Evolutionary conservation across 805 yeast species (phyloP), one percentile per base, ranked within the genome.

Genomic region (Sugiyamaella floridensis): DNA sequence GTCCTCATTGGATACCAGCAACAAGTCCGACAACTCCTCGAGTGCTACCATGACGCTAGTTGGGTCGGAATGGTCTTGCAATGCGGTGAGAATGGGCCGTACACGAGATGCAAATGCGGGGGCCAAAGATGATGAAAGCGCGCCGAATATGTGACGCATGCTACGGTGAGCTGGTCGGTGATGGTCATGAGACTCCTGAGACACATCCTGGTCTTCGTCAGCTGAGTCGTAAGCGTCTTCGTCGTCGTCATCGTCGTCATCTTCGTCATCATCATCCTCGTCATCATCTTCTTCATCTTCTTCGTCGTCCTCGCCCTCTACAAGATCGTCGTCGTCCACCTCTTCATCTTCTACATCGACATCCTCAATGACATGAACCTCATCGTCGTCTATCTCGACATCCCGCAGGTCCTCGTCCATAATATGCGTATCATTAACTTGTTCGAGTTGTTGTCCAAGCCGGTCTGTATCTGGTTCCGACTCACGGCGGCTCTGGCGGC

Each of bases 1-100:
- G 20, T 68, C 66, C 29, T 66, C 72, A 11, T 61, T 57, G n/a
- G 66, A 60, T 48, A 69, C 59, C 7, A 70, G 61, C 41, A 71
- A 54, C 28, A 65, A 47, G 20, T 63, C 65, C 10, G 71, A 61
- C 9, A 71, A 61, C 43, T 68, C 70, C 47, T 64, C 66, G 22
- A 71, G 57, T 3, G 66, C 67, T 10, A 54, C 53, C 58, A 67
- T 59, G 22, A 69, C 60, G 16, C 53, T 55, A 19, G 62, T 61
- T n/a, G 67, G 63, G 34, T 63, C 67, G 8, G 57, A 58, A 1
- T 64, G 62, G 37, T 60, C 64, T 26, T 58, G 58, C 19, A 64
- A 43, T 19, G 58, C 58, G 7, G 56, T 53, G 45, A 58, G 51
- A 41, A 55, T 56, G 8, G 58, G 64, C 19, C 52, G 58, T 43